These are phyloP conservation scores for Colletotrichum echinochloae DNA, from an alignment of 2,329 filamentous ascomycete species.

Conservation along the genomic window DNA sequence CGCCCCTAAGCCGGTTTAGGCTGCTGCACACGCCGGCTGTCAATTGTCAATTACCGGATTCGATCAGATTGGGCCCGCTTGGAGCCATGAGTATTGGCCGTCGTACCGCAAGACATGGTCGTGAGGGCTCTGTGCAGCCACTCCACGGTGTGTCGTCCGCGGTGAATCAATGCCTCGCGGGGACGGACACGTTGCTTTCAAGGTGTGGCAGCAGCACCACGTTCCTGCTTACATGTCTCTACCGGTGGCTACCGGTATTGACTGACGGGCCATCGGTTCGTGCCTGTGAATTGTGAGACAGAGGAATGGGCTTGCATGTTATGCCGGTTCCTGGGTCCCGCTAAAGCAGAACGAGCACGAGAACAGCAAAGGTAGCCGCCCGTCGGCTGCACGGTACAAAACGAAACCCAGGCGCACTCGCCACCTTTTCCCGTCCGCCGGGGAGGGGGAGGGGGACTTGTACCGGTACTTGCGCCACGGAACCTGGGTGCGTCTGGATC, in stretches of 20 bases:
- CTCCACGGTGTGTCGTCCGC: background rate
- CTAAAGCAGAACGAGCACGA: background rate
- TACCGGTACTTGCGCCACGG: constrained; percentile 21
- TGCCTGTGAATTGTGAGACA: background rate
- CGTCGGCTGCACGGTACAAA: background rate
- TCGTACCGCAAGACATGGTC: background rate
- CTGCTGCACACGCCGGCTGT: background rate
- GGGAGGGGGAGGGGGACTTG: background rate
- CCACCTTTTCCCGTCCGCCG: background rate
- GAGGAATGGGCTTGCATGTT: background rate
- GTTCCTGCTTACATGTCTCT: background rate
- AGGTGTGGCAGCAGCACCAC: background rate
- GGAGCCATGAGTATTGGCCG: background rate
- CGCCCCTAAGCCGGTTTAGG: constrained; percentile 5
- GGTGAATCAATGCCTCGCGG: background rate
- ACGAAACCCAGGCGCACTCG: background rate
- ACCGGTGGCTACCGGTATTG: no score
- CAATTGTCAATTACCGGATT: background rate
- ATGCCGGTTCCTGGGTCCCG: constrained; percentile 9
- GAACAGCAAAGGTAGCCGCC: background rate
- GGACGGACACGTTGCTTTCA: background rate
- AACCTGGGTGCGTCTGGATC: background rate
- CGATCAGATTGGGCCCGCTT: background rate
- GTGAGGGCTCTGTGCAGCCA: background rate
- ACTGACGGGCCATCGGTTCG: background rate